Percentiles rank a stretch among this genome's conserved stretches.
Evolutionary conservation across 208 protist species (phyloP).

Genomic region (Naegleria fowleri): DNA sequence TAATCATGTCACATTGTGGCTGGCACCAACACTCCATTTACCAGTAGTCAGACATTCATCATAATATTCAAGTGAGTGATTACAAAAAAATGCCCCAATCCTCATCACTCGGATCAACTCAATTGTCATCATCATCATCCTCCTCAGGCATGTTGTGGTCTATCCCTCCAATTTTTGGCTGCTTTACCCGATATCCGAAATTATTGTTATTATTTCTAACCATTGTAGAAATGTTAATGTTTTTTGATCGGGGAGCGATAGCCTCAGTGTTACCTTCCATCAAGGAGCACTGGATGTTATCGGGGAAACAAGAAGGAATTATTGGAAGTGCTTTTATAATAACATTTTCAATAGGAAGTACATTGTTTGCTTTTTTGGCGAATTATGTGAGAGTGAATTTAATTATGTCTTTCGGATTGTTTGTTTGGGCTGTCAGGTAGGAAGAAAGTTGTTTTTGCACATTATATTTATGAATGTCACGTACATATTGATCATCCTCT

Average conservation of each 20-base stretch:
- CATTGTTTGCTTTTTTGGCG: constrained; percentile 22
- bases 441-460: neutral
- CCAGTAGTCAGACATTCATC: too few relatives aligned
- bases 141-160: too few relatives aligned
- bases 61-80: too few relatives aligned
- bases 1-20: too few relatives aligned
- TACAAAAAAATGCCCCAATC: too few relatives aligned
- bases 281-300: neutral
- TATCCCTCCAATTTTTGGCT: neutral
- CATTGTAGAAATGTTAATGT: constrained; percentile 28
- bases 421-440: constrained; percentile 10
- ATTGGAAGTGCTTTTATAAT: constrained; percentile 29
- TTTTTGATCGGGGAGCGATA: constrained; percentile 35
- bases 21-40: too few relatives aligned
- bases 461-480: too few relatives aligned
- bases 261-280: neutral
- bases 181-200: neutral
- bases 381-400: neutral
- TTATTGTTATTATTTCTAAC: constrained; percentile 21
- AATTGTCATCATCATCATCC: too few relatives aligned
- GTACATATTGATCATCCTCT: too few relatives aligned
- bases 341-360: constrained; percentile 6
- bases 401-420: constrained; percentile 27
- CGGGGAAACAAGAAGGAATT: neutral
- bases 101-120: too few relatives aligned